Evolutionary conservation across 2,329 filamentous ascomycete species (phyloP).

Genomic region (Claviceps sp.): DNA sequence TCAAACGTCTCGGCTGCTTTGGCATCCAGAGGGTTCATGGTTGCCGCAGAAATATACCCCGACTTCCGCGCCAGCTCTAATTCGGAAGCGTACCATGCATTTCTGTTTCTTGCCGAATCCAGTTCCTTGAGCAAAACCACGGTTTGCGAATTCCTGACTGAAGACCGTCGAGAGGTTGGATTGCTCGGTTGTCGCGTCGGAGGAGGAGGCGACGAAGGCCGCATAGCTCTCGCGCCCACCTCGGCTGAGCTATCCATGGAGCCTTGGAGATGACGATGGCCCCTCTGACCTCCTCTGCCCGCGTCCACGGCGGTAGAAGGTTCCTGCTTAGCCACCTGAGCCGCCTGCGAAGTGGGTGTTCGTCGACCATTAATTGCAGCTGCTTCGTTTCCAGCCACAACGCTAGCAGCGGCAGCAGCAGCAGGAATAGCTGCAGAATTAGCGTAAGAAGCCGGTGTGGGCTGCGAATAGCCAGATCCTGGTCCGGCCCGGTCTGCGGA

Average conservation of each 20-base stretch:
- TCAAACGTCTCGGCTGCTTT: slow-evolving; percentile 66
- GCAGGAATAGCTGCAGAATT: slow-evolving; percentile 18
- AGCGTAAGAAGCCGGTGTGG: background rate
- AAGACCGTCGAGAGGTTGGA: slow-evolving; percentile 44
- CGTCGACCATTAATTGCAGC: slow-evolving; percentile 46
- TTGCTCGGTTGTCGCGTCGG: slow-evolving; percentile 44
- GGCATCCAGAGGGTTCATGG: slow-evolving; percentile 63
- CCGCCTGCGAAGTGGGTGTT: slow-evolving; percentile 42
- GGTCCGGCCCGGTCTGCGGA: slow-evolving; percentile 33
- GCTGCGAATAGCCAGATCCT: slow-evolving; percentile 22
- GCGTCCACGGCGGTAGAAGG: slow-evolving; percentile 14
- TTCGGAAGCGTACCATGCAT: slow-evolving; percentile 96
- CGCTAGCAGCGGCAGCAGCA: slow-evolving; percentile 12
- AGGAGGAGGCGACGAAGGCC: slow-evolving; percentile 45
- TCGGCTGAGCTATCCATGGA: slow-evolving; percentile 59
- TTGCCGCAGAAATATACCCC: slow-evolving; percentile 65
- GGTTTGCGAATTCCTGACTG: slow-evolving; percentile 50
- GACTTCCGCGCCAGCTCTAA: slow-evolving; percentile 81
- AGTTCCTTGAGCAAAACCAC: slow-evolving; percentile 75
- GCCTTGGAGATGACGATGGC: slow-evolving; percentile 38
- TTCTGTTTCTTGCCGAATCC: slow-evolving; percentile 69
- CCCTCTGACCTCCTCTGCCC: slow-evolving; percentile 20
- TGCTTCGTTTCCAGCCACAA: slow-evolving; percentile 31
- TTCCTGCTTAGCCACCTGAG: slow-evolving; percentile 32
- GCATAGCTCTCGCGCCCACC: slow-evolving; percentile 30